Base-by-base conservation (phyloP, 176 grass and related monocot species). In the Hsuehochloa calcarea region DNA sequence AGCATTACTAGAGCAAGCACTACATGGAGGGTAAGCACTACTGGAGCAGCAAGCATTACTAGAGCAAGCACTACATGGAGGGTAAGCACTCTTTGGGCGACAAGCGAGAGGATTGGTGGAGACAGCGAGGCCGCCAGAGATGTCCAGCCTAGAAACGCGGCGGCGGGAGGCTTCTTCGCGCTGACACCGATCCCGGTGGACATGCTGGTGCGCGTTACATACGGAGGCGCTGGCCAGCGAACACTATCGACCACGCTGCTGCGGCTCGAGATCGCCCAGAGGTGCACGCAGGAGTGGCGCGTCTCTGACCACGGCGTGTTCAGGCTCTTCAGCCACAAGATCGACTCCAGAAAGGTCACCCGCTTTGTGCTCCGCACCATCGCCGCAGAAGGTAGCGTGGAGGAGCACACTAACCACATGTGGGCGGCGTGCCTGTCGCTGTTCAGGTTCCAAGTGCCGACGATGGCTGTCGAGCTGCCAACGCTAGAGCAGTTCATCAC, bases 31-130 rank as follows among this genome's bases (percentile, higher is more conserved):
- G n/a, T n/a, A n/a, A n/a, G n/a, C n/a, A n/a, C 11, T 47, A 16
- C 6, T n/a, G 83, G 41, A 77, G 70, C 64, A 96, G 67, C n/a
- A n/a, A 78, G 85, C 45, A 14, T n/a, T n/a, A n/a, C n/a, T n/a
- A n/a, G n/a, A n/a, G n/a, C n/a, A n/a, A n/a, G n/a, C n/a, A n/a
- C n/a, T n/a, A n/a, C n/a, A n/a, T n/a, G n/a, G n/a, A n/a, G n/a
- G n/a, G n/a, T n/a, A n/a, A n/a, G n/a, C n/a, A n/a, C 11, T 47
- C n/a, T n/a, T n/a, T n/a, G n/a, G n/a, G n/a, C n/a, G n/a, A n/a
- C n/a, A n/a, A n/a, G n/a, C n/a, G 89, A 90, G 29, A 83, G 60
- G 9, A 96, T 78, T 93, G 91, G 87, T 96, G 94, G 94, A n/a
- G 94, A 93, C 70, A 78, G 83, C 10, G 71, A 81, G 11, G 27